phyloP scores from a whole-genome alignment of 768 basidiomycete species.

The Leucosporidium yakuticum region DNA sequence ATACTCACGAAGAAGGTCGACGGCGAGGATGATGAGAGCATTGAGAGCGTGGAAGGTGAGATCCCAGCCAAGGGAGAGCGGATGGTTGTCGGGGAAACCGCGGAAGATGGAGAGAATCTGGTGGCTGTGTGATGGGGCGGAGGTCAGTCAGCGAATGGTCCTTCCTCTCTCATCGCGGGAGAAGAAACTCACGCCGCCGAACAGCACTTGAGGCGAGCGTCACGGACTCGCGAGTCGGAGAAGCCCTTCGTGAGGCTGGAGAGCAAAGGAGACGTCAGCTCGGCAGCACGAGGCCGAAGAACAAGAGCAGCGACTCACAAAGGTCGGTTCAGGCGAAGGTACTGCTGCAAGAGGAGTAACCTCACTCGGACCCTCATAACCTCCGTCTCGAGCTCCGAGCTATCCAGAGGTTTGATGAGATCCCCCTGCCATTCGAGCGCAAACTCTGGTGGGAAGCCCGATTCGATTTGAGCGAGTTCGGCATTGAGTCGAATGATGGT shows the following conservation, averaged over 20 bases:
- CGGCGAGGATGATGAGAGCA: slow-evolving; percentile 14
- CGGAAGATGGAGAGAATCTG: slow-evolving; percentile 6
- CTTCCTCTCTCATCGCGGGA: no score
- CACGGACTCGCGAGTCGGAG: slow-evolving; percentile 18
- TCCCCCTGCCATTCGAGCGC: slow-evolving; percentile 1
- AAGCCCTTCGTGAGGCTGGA: slow-evolving; percentile 23
- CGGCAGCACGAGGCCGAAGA: not conserved
- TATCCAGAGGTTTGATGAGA: not conserved
- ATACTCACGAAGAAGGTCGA: slow-evolving; percentile 30
- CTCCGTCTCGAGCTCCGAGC: slow-evolving; percentile 9
- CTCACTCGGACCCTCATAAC: slow-evolving; percentile 22
- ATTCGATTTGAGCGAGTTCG: slow-evolving; percentile 14
- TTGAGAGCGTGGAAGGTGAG: slow-evolving; percentile 23
- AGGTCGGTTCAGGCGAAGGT: slow-evolving; percentile 25
- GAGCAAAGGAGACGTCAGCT: not conserved
- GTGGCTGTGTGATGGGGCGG: not conserved
- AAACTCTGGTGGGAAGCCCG: slow-evolving; percentile 1
- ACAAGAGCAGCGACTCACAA: slow-evolving; percentile 14
- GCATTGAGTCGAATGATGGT: slow-evolving; percentile 19
- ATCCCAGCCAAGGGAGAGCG: not conserved
- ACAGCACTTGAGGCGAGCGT: not conserved
- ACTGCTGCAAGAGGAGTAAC: slow-evolving; percentile 4
- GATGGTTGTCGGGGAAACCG: slow-evolving; percentile 6
- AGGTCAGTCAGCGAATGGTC: no score
- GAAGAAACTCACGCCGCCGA: slow-evolving; percentile 19